phyloP scores from a whole-genome alignment of 2,329 filamentous ascomycete genomes.

The Xylariomycetidae sp. region DNA sequence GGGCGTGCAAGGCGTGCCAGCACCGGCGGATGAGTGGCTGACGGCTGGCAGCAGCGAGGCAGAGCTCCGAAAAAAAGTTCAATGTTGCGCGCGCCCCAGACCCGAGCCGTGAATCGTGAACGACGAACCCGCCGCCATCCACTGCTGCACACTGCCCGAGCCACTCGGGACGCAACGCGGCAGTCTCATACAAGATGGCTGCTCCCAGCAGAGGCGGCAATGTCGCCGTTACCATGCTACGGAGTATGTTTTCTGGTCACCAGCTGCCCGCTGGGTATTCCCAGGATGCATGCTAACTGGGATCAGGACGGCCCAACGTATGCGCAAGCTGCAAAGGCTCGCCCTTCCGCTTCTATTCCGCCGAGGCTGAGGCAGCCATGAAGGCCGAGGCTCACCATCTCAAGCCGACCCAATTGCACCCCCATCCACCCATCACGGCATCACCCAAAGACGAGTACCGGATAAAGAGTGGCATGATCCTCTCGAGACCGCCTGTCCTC shows the following conservation, averaged over 20 bases:
- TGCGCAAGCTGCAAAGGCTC: slow-evolving; percentile 29
- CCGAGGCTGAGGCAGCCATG: slow-evolving; percentile 27
- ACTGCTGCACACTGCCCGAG: slow-evolving; percentile 7
- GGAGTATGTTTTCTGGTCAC: slow-evolving; percentile 35
- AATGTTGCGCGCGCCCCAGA: slow-evolving; percentile 11
- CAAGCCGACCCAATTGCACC: slow-evolving; percentile 27
- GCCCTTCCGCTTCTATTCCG: slow-evolving; percentile 29
- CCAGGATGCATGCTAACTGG: not conserved
- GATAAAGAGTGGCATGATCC: slow-evolving; percentile 63
- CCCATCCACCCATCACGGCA: slow-evolving; percentile 23
- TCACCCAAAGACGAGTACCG: slow-evolving; percentile 33
- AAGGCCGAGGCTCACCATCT: slow-evolving; percentile 30
- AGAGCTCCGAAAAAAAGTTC: slow-evolving; percentile 23
- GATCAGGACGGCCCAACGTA: slow-evolving; percentile 26
- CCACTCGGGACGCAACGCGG: slow-evolving; percentile 9
- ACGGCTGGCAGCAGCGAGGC: slow-evolving; percentile 1
- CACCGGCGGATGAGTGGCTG: too few relatives aligned
- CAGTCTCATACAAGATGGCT: slow-evolving; percentile 33
- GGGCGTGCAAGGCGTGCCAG: too few relatives aligned
- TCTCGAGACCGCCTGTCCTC: slow-evolving; percentile 82
- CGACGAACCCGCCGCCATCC: slow-evolving; percentile 10
- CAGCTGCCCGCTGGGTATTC: slow-evolving; percentile 1
- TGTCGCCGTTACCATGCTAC: slow-evolving; percentile 42
- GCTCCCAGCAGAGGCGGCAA: slow-evolving; percentile 51
- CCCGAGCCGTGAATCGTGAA: slow-evolving; percentile 2